Base-by-base conservation (phyloP, 1,284 basidiomycete species). In the Tremellales sp. region DNA sequence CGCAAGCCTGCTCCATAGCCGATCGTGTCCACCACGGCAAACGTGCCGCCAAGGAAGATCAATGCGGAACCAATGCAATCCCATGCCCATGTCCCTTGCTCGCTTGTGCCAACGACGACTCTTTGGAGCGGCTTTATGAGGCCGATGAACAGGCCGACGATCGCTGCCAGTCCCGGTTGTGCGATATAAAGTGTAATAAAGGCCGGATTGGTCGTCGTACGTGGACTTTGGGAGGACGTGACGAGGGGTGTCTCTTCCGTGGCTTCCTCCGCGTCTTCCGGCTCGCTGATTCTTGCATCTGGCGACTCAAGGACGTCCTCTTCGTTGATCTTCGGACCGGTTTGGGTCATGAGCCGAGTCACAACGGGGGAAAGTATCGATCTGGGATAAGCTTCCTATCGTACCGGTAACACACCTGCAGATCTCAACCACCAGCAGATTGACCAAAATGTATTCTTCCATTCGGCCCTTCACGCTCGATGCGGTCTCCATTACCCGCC, bases 91-190 rank as follows among this genome's bases (percentile, higher is more conserved):
- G 36, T 25, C 4, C 34, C 44, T 18, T 41, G 48, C 14, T 37
- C 45, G 9, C 40, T 43, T 1, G 42, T 27, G 10, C 66, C 66
- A 12, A 63, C 45, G 14, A 62, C 5, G 24, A 51, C 26, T 14
- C 56, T 41, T 43, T 67, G 59, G 9, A 70, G 31, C 6, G 60
- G 63, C 41, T 68, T 68, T 42, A 70, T 56, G 4, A 66, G 28
- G 9, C 62, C 62, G 16, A 72, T 53, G 7, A 63, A 16, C 6
- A 72, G 51, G 1, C 67, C 66, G 3, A 63, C 24, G 1, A 63
- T 37, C 2, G 59, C 44, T 2, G 66, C 59, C 26, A 68, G 8
- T 14, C 25, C 38, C 28, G 54, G 31, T 12, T 54, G 52, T 5
- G 52, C 50, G 3, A 51, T 12, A 19, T 46, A 22, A n/a, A 29